A percentile compares a stretch with the other conserved stretches of the same genome.
These are phyloP conservation scores for Tritrichomonas musculus DNA, from an alignment of 208 protist species.

Conservation along the genomic window DNA sequence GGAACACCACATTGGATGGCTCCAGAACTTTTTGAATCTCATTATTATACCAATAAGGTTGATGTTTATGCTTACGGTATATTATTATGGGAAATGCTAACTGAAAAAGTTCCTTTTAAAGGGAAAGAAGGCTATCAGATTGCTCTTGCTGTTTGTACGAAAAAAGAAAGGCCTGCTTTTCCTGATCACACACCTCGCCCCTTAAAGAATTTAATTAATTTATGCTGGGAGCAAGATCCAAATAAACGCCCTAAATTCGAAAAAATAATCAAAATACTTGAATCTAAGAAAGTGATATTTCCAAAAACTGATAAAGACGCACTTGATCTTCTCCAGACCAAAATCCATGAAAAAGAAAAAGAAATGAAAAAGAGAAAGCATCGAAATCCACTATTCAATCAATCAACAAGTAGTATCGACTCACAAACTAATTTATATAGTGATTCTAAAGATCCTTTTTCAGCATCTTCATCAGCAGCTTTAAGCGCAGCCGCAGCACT, in stretches of 20 bases:
- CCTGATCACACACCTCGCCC: not conserved
- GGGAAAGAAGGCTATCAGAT: not conserved
- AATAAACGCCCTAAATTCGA: not conserved
- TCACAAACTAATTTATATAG: too few relatives aligned
- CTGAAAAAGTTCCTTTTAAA: not conserved
- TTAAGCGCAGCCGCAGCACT: too few relatives aligned
- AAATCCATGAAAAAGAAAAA: not conserved
- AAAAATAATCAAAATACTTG: not conserved
- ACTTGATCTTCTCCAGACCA: not conserved
- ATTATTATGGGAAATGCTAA: slow-evolving; percentile 2
- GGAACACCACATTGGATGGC: slow-evolving; percentile 31
- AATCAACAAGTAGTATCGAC: too few relatives aligned
- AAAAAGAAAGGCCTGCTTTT: not conserved
- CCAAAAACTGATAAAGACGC: not conserved
- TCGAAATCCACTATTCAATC: too few relatives aligned
- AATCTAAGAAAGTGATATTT: not conserved
- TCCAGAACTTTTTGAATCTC: not conserved
- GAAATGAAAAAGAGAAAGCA: too few relatives aligned
- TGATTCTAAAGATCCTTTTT: too few relatives aligned
- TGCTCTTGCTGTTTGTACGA: not conserved
- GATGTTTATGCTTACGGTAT: slow-evolving; percentile 21
- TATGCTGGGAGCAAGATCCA: not conserved
- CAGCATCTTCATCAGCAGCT: too few relatives aligned
- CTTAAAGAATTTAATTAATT: not conserved
- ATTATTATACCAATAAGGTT: slow-evolving; percentile 1